These are phyloP conservation scores for Boletus eberwhitei DNA, from an alignment of 768 basidiomycete genomes.

Conservation along the genomic window DNA sequence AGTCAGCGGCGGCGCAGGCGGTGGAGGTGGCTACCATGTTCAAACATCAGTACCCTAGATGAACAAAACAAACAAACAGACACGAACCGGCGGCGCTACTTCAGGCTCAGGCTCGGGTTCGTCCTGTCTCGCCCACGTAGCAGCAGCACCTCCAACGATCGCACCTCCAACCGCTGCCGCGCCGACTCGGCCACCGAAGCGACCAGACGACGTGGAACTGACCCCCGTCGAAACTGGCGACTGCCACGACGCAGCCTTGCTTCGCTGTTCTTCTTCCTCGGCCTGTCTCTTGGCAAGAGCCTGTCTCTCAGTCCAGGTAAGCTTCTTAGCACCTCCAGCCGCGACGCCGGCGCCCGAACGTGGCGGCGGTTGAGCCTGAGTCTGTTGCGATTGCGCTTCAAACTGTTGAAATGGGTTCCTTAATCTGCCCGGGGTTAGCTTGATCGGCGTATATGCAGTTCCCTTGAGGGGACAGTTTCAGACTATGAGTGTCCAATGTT, in stretches of 20 bases:
- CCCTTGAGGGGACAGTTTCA: conserved; percentile 37
- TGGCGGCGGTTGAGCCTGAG: conserved; percentile 27
- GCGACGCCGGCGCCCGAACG: conserved; percentile 11
- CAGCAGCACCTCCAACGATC: conserved; percentile 29
- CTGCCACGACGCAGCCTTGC: conserved; percentile 52
- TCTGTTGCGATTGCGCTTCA: conserved; percentile 44
- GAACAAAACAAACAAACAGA: neutral
- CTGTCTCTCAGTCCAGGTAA: conserved; percentile 94
- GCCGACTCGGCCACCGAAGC: conserved; percentile 30
- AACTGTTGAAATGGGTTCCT: conserved; percentile 75
- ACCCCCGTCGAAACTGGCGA: conserved; percentile 34
- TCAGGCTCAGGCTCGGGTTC: conserved; percentile 33
- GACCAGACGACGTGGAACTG: conserved; percentile 39
- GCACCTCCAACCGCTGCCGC: conserved; percentile 31
- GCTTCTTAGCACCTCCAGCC: conserved; percentile 56
- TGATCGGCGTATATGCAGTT: conserved; percentile 86
- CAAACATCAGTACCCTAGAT: neutral
- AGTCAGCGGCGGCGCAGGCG: conserved; percentile 22
- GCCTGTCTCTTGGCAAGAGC: conserved; percentile 84
- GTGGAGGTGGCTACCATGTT: conserved; percentile 24
- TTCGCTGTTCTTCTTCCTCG: conserved; percentile 71
- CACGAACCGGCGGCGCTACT: conserved; percentile 28
- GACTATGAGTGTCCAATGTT: neutral
- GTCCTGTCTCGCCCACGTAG: conserved; percentile 19
- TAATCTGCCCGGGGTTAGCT: conserved; percentile 83